Evolutionary conservation across 73 alveolate genomes (phyloP).

Genomic region (Durusdinium trenchii): DNA sequence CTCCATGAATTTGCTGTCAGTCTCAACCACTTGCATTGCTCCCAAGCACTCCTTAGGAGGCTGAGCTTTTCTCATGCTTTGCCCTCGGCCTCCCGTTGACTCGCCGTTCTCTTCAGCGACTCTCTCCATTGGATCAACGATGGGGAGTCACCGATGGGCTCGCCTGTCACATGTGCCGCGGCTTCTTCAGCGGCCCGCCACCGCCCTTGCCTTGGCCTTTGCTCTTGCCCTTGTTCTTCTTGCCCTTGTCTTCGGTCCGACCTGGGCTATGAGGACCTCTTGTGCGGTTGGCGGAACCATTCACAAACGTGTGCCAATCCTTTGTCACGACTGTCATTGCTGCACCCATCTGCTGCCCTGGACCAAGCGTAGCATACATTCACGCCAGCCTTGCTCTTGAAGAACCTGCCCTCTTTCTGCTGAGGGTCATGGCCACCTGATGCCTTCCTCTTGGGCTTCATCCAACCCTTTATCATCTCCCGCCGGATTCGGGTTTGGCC

Average conservation of each 20-base stretch:
- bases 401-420: background rate
- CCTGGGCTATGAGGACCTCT: background rate
- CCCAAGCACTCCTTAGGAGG: too few species aligned
- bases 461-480: too few species aligned
- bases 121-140: too few species aligned
- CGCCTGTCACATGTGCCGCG: too few species aligned
- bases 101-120: too few species aligned
- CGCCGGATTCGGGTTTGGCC: background rate
- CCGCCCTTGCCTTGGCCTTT: too few species aligned
- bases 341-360: background rate
- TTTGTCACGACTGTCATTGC: background rate
- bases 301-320: slow-evolving; percentile 56
- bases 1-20: too few species aligned
- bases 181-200: too few species aligned
- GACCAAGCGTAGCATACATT: slow-evolving; percentile 55
- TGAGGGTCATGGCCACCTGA: background rate
- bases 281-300: slow-evolving; percentile 53
- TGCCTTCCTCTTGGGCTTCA: background rate
- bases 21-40: too few species aligned
- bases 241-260: background rate
- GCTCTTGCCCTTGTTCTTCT: background rate
- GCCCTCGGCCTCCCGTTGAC: too few species aligned
- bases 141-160: too few species aligned
- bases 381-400: slow-evolving; percentile 6
- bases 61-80: too few species aligned